A percentile compares a stretch with the other conserved stretches of the same genome.
Conservation (phyloP, 768 basidiomycete species). For the Suillus paluster region DNA sequence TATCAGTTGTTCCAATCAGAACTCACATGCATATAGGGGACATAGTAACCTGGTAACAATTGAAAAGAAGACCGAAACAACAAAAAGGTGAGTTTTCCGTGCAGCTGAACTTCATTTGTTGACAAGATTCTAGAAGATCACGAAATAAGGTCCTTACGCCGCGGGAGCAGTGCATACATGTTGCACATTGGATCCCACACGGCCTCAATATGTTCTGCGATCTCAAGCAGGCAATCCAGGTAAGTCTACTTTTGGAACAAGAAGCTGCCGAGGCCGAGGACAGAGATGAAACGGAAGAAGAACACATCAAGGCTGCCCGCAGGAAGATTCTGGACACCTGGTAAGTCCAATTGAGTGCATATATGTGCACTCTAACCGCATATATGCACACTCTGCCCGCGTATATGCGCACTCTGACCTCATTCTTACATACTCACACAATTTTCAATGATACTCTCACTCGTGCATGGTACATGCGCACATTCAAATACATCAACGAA, state of each 20-base stretch:
- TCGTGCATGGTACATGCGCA: not conserved
- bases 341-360: slow-evolving; percentile 3
- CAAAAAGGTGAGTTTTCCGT: not conserved
- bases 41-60: not conserved
- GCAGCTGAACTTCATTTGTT: not conserved
- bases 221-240: too few species aligned
- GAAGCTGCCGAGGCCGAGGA: too few species aligned
- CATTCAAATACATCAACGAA: not conserved
- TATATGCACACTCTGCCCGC: too few species aligned
- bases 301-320: not conserved
- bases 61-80: not conserved
- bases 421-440: not conserved
- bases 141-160: not conserved
- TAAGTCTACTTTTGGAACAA: too few species aligned
- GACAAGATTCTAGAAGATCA: not conserved
- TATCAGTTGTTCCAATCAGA: not conserved
- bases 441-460: not conserved
- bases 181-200: slow-evolving; percentile 9
- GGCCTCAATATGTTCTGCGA: slow-evolving; percentile 9
- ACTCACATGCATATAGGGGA: not conserved
- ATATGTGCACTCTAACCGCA: too few species aligned
- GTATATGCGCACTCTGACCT: not conserved
- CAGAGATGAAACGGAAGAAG: too few species aligned
- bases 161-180: slow-evolving; percentile 7
- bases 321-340: slow-evolving; percentile 1